phyloP scores from a whole-genome alignment of 495 filamentous ascomycete genomes.

The Stereocaulon alpinum region DNA sequence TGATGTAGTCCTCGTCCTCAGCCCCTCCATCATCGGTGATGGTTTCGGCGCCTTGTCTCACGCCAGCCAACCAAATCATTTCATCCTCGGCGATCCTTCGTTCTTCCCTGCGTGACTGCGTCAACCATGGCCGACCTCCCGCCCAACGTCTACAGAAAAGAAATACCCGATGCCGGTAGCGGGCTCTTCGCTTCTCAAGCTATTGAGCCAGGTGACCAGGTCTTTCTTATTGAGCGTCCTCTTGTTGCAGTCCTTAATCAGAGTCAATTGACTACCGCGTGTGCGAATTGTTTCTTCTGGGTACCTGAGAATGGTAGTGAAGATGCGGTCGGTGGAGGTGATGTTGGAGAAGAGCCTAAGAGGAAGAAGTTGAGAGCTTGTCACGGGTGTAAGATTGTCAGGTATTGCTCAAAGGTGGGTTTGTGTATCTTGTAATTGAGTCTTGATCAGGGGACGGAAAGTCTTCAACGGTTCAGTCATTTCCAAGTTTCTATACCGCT shows the following conservation, averaged over 20 bases:
- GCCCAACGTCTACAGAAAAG: background rate
- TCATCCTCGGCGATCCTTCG: background rate
- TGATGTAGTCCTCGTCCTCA: no score
- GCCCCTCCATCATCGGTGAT: no score
- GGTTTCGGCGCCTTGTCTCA: no score
- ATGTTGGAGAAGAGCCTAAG: background rate
- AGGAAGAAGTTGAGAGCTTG: slow-evolving; percentile 40
- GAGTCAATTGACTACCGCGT: slow-evolving; percentile 33
- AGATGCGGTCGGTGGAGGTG: background rate
- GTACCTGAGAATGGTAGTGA: slow-evolving; percentile 17
- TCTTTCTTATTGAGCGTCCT: slow-evolving; percentile 31
- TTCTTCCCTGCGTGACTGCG: background rate
- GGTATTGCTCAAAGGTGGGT: slow-evolving; percentile 56
- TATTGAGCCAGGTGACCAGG: slow-evolving; percentile 30
- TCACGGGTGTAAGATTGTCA: slow-evolving; percentile 48
- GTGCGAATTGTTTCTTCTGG: slow-evolving; percentile 35
- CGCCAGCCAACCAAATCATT: no score
- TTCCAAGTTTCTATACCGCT: no score
- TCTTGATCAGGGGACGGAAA: background rate
- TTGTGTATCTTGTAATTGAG: background rate
- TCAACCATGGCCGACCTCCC: background rate
- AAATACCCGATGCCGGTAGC: slow-evolving; percentile 9
- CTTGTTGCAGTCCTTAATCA: slow-evolving; percentile 38
- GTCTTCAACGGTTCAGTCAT: slow-evolving; percentile 10
- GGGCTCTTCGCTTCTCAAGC: slow-evolving; percentile 34